These are phyloP conservation scores for Singerocomus inundabilis DNA, from an alignment of 1,284 basidiomycete species.

Conservation along the genomic window DNA sequence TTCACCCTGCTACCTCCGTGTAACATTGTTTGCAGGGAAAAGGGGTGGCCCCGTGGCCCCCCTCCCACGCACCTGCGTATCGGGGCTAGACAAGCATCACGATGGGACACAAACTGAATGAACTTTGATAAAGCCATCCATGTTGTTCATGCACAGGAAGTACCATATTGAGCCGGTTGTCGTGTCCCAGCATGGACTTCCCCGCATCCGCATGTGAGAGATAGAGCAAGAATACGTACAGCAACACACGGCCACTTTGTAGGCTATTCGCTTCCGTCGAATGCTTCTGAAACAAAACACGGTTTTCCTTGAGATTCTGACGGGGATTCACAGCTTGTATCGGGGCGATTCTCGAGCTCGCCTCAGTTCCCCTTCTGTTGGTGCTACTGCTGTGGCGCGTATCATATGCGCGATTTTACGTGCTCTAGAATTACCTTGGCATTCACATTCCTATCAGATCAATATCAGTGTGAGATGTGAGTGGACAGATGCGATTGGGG, in stretches of 20 bases:
- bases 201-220: neutral
- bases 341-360: neutral
- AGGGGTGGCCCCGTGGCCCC: neutral
- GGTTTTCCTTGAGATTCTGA: neutral
- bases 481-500: neutral
- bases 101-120: neutral
- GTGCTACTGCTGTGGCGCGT: neutral
- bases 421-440: neutral
- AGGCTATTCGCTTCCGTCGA: neutral
- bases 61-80: conserved; percentile 5
- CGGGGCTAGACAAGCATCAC: neutral
- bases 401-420: neutral
- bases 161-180: neutral
- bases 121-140: neutral
- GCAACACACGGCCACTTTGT: too few species aligned
- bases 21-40: neutral
- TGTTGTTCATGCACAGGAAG: conserved; percentile 13
- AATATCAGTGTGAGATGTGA: neutral
- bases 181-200: neutral
- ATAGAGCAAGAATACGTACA: neutral
- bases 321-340: neutral
- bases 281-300: neutral
- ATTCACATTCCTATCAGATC: neutral
- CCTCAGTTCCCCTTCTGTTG: neutral
- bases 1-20: neutral